Percentiles rank a stretch among this genome's conserved stretches.
Conservation (phyloP, 2,329 filamentous ascomycete species). For the Setomelanomma holmii region DNA sequence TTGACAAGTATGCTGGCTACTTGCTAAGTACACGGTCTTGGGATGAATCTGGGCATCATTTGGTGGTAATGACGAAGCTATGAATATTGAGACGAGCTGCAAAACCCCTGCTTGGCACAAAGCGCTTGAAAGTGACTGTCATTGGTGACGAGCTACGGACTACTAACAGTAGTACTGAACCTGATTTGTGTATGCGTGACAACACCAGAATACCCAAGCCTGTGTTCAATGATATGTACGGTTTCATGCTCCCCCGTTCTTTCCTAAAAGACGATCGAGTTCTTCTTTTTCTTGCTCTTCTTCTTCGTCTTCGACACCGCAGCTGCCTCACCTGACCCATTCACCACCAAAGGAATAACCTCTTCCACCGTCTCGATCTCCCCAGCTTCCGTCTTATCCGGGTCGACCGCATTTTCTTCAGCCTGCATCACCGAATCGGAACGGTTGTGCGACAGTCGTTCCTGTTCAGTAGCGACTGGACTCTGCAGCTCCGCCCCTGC, state of each 20-base stretch:
- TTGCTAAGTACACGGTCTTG: constrained; percentile 64
- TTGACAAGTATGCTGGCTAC: constrained; percentile 69
- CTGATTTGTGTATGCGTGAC: too few relatives aligned
- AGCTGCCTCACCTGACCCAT: background rate
- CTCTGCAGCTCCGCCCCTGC: background rate
- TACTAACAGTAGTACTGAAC: too few relatives aligned
- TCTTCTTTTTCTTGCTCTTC: background rate
- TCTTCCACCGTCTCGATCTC: background rate
- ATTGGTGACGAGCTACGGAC: too few relatives aligned
- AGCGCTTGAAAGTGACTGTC: too few relatives aligned
- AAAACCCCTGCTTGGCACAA: too few relatives aligned
- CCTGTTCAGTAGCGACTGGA: background rate
- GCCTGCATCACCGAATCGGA: constrained; percentile 23
- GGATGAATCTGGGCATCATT: too few relatives aligned
- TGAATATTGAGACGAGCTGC: too few relatives aligned
- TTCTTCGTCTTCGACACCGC: background rate
- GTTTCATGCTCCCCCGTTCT: too few relatives aligned
- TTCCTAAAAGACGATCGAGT: background rate
- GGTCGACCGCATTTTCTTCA: constrained; percentile 1
- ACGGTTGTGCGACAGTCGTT: constrained; percentile 6
- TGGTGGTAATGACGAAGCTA: too few relatives aligned
- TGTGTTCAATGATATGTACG: too few relatives aligned
- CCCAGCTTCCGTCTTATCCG: background rate
- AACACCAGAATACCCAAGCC: too few relatives aligned
- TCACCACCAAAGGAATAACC: background rate